phyloP scores from a whole-genome alignment of 768 basidiomycete species.

The Lentinula aciculospora region DNA sequence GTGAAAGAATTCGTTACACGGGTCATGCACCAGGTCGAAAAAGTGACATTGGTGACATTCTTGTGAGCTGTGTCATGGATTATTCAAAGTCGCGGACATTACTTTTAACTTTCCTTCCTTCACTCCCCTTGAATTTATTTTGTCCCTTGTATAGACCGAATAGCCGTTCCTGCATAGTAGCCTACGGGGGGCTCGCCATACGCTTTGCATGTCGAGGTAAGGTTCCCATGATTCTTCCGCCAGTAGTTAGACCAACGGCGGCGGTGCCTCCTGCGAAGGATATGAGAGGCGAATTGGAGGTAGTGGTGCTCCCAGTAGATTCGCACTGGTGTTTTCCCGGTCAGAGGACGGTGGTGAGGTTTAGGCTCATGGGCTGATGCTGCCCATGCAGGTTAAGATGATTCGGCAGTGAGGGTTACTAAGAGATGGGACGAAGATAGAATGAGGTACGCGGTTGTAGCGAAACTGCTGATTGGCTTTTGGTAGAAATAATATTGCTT shows the following conservation, averaged over 20 bases:
- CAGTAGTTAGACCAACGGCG: not conserved
- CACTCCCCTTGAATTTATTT: not conserved
- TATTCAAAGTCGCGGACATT: not conserved
- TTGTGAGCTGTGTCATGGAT: not conserved
- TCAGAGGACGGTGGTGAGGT: slow-evolving; percentile 26
- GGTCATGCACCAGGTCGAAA: not conserved
- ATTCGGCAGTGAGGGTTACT: too few species aligned
- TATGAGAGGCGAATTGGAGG: slow-evolving; percentile 27
- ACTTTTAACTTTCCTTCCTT: too few species aligned
- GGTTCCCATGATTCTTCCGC: not conserved
- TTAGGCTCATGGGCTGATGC: slow-evolving; percentile 21
- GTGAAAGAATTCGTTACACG: not conserved
- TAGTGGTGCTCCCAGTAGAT: slow-evolving; percentile 27
- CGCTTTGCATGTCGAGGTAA: not conserved
- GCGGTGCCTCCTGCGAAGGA: not conserved
- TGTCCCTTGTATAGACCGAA: not conserved
- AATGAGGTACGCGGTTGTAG: too few species aligned
- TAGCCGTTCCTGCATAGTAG: not conserved
- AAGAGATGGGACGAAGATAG: too few species aligned
- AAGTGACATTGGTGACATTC: not conserved
- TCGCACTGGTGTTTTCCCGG: slow-evolving; percentile 28
- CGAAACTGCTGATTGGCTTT: too few species aligned
- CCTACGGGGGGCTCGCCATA: not conserved
- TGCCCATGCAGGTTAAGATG: too few species aligned
- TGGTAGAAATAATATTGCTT: too few species aligned